A percentile compares a stretch with the other conserved stretches of the same genome.
Evolutionary conservation across 768 basidiomycete species (phyloP).

Genomic region (Hydnum rufescens): DNA sequence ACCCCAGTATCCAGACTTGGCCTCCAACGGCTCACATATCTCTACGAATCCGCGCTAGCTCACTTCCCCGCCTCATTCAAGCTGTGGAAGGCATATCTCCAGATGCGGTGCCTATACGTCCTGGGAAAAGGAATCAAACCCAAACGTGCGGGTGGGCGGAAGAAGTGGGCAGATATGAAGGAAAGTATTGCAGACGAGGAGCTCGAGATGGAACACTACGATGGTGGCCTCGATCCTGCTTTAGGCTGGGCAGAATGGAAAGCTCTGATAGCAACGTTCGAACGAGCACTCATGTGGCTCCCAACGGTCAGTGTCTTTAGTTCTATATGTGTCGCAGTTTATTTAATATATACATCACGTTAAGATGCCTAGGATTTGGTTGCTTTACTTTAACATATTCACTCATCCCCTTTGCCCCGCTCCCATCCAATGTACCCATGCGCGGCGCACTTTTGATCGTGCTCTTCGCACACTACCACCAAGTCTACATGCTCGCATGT

Average conservation of each 20-base stretch:
- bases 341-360: neutral
- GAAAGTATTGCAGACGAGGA: conserved; percentile 74
- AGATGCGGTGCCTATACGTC: conserved; percentile 66
- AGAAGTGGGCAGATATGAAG: conserved; percentile 81
- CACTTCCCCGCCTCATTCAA: conserved; percentile 86
- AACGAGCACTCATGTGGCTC: conserved; percentile 86
- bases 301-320: conserved; percentile 42
- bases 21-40: conserved; percentile 67
- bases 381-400: conserved; percentile 81
- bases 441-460: conserved; percentile 83
- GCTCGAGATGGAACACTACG: conserved; percentile 68
- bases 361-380: conserved; percentile 85
- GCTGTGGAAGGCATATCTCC: conserved; percentile 86
- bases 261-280: conserved; percentile 66
- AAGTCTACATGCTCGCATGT: conserved; percentile 76
- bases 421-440: conserved; percentile 68
- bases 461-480: conserved; percentile 85
- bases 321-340: conserved; percentile 1
- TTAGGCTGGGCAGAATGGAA: conserved; percentile 98
- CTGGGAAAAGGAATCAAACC: conserved; percentile 52
- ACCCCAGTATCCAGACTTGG: conserved; percentile 50
- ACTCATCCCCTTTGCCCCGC: conserved; percentile 79
- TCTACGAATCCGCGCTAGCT: conserved; percentile 82
- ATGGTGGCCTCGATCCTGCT: conserved; percentile 64
- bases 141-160: conserved; percentile 69